Evolutionary conservation across 495 filamentous ascomycete species (phyloP).

Genomic region (Letharia lupina): DNA sequence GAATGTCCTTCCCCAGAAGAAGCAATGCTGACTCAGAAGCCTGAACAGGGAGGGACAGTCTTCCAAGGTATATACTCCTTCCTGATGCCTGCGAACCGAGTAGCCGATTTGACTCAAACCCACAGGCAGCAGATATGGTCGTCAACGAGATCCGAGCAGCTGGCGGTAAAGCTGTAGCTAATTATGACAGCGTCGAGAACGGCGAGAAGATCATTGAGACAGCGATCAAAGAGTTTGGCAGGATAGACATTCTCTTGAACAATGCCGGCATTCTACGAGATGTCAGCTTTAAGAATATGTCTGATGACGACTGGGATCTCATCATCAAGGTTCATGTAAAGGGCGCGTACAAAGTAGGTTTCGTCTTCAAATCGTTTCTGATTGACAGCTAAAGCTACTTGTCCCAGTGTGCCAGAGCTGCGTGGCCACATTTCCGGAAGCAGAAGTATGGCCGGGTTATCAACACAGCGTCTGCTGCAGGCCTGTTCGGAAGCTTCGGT

Average conservation of each 20-base stretch:
- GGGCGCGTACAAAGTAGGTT: constrained; percentile 76
- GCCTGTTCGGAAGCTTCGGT: constrained; percentile 91
- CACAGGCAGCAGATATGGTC: constrained; percentile 75
- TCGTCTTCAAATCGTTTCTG: constrained; percentile 7
- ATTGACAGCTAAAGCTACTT: neutral
- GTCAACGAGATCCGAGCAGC: constrained; percentile 88
- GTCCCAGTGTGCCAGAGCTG: constrained; percentile 72
- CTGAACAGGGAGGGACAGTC: constrained; percentile 61
- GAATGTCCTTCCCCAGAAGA: neutral
- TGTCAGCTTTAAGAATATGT: constrained; percentile 98
- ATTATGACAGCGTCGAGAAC: constrained; percentile 94
- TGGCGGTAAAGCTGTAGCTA: constrained; percentile 94
- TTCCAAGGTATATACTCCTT: constrained; percentile 51
- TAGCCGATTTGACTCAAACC: constrained; percentile 35
- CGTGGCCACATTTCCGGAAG: constrained; percentile 97
- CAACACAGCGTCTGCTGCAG: constrained; percentile 91
- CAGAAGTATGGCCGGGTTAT: constrained; percentile 97
- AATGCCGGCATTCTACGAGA: constrained; percentile 97
- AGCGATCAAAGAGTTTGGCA: constrained; percentile 84
- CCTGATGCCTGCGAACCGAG: neutral
- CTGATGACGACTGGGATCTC: constrained; percentile 92
- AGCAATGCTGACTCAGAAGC: neutral
- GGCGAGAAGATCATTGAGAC: constrained; percentile 95
- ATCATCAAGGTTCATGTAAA: constrained; percentile 89
- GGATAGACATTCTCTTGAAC: constrained; percentile 92